Conservation (phyloP, 331 rosid genomes). For the Quercus tomentella region DNA sequence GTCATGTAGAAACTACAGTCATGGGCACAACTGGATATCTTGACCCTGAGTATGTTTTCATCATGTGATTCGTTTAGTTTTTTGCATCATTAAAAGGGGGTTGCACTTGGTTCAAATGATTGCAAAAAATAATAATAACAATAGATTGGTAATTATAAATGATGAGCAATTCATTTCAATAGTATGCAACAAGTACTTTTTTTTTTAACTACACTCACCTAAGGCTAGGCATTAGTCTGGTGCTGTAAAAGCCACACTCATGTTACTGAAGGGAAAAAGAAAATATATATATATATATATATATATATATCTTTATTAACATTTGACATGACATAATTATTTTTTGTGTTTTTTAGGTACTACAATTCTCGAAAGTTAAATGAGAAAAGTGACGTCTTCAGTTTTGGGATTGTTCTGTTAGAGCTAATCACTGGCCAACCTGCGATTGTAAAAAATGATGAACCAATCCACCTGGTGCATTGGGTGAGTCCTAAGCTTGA, state of each 20-base stretch:
- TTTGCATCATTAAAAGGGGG: no score
- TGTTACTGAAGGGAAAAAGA: no score
- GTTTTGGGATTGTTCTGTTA: conserved; percentile 56
- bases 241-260: no score
- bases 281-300: no score
- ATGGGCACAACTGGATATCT: conserved; percentile 82
- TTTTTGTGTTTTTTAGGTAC: conserved; percentile 31
- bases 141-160: background rate
- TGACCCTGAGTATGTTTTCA: conserved; percentile 53
- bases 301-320: background rate
- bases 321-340: background rate
- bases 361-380: conserved; percentile 30
- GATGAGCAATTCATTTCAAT: background rate
- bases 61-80: no score
- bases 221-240: no score
- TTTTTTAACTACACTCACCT: no score
- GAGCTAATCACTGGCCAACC: conserved; percentile 59
- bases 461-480: conserved; percentile 34
- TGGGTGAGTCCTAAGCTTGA: conserved; percentile 40
- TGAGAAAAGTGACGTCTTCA: conserved; percentile 62
- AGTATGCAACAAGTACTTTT: background rate
- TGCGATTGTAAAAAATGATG: conserved; percentile 38
- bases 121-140: background rate
- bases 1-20: conserved; percentile 20
- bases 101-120: no score